Evolutionary conservation across 1,284 basidiomycete species (phyloP).

Genomic region (Sporisorium exsertum): DNA sequence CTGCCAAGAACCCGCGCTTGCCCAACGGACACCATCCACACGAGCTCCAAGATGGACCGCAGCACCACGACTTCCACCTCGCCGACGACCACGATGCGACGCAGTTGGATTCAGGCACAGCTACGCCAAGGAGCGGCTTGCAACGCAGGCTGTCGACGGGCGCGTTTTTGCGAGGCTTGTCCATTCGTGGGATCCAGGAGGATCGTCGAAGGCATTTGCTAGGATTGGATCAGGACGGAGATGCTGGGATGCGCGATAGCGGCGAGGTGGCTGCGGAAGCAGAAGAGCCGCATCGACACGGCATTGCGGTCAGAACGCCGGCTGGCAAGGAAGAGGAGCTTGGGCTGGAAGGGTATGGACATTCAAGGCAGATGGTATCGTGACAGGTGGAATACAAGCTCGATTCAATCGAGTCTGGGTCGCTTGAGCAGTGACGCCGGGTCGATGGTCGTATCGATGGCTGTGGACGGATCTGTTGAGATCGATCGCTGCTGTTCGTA

Average conservation of each 20-base stretch:
- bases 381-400: background rate
- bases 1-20: slow-evolving; percentile 12
- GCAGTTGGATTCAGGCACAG: slow-evolving; percentile 29
- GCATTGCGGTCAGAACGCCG: slow-evolving; percentile 33
- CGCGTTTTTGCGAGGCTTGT: slow-evolving; percentile 48
- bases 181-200: slow-evolving; percentile 55
- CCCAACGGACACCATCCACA: slow-evolving; percentile 42
- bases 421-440: slow-evolving; percentile 34
- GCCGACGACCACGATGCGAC: slow-evolving; percentile 43
- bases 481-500: background rate
- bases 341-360: slow-evolving; percentile 43
- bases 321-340: slow-evolving; percentile 45
- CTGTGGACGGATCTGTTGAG: background rate
- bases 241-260: slow-evolving; percentile 2
- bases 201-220: slow-evolving; percentile 49
- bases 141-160: slow-evolving; percentile 57
- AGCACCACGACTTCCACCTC: slow-evolving; percentile 49
- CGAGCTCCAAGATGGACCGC: slow-evolving; percentile 43
- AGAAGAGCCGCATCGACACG: slow-evolving; percentile 28
- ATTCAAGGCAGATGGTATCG: slow-evolving; percentile 23
- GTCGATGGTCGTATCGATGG: slow-evolving; percentile 27
- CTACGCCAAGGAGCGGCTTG: slow-evolving; percentile 37
- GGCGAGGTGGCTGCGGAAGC: slow-evolving; percentile 9
- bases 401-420: slow-evolving; percentile 14
- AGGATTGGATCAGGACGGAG: slow-evolving; percentile 41